phyloP scores from a whole-genome alignment of 768 basidiomycete genomes.

The Vararia minispora region DNA sequence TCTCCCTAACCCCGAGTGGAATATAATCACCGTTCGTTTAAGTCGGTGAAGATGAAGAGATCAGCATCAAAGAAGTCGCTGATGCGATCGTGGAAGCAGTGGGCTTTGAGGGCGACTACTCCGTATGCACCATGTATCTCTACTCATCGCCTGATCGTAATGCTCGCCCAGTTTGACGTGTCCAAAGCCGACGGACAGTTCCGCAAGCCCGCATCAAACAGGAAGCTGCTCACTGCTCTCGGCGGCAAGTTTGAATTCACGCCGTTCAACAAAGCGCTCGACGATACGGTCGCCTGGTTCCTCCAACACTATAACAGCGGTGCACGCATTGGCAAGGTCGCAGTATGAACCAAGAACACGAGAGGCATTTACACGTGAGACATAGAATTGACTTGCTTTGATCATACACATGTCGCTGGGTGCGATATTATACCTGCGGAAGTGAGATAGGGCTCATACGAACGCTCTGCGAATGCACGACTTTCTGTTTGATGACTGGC shows the following conservation, averaged over 20 bases:
- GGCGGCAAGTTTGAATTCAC: constrained; percentile 76
- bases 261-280: constrained; percentile 76
- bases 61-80: constrained; percentile 84
- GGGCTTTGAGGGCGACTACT: constrained; percentile 67
- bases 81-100: constrained; percentile 85
- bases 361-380: not conserved
- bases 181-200: constrained; percentile 85
- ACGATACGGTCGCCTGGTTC: constrained; percentile 81
- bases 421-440: too few species aligned
- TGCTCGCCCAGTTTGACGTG: constrained; percentile 59
- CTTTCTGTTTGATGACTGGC: too few species aligned
- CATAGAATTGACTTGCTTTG: too few species aligned
- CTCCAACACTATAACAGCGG: constrained; percentile 57
- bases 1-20: constrained; percentile 1
- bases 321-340: constrained; percentile 56
- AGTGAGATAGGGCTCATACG: too few species aligned
- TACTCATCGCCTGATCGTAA: not conserved
- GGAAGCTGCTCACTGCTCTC: constrained; percentile 67
- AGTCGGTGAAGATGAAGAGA: constrained; percentile 92
- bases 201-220: constrained; percentile 93
- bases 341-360: constrained; percentile 11
- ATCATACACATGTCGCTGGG: too few species aligned
- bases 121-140: constrained; percentile 29
- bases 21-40: not conserved
- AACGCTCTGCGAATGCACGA: too few species aligned